These are phyloP conservation scores for Pseudocercospora macadamiae DNA, from an alignment of 2,329 filamentous ascomycete species.

Conservation along the genomic window DNA sequence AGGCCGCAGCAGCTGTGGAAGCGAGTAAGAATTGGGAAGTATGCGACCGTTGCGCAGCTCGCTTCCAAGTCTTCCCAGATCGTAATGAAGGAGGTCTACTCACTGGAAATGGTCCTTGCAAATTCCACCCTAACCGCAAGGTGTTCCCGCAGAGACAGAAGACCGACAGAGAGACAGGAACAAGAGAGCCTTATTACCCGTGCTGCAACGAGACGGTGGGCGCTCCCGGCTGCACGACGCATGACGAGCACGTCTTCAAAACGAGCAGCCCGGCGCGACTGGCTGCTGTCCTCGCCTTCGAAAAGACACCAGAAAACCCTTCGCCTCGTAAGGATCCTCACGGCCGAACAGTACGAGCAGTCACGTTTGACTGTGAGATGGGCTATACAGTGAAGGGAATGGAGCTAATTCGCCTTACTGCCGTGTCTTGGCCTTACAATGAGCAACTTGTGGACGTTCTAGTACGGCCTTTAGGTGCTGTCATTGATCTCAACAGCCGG, in stretches of 20 bases:
- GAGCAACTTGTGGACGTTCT: constrained; percentile 78
- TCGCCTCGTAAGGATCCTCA: constrained; percentile 46
- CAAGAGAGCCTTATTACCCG: constrained; percentile 65
- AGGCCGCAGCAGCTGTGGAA: constrained; percentile 66
- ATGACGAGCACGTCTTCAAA: constrained; percentile 83
- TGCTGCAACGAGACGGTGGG: constrained; percentile 81
- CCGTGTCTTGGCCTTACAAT: constrained; percentile 81
- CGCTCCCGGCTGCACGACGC: constrained; percentile 74
- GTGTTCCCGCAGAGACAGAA: constrained; percentile 60
- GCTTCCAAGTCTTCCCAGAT: constrained; percentile 91
- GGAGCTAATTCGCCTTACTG: constrained; percentile 87
- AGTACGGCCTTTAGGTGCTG: constrained; percentile 78
- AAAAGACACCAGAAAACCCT: constrained; percentile 71
- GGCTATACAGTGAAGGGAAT: constrained; percentile 87
- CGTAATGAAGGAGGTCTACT: constrained; percentile 77
- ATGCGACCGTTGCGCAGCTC: constrained; percentile 81
- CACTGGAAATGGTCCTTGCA: constrained; percentile 75
- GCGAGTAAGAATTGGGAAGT: constrained; percentile 77
- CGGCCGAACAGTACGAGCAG: constrained; percentile 54
- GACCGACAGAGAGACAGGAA: constrained; percentile 58
- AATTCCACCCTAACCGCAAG: constrained; percentile 75
- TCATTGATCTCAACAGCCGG: constrained; percentile 87
- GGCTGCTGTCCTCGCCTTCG: constrained; percentile 77
- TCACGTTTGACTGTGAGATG: constrained; percentile 97
- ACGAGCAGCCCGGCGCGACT: constrained; percentile 74